Base-by-base conservation (phyloP, 2,329 filamentous ascomycete species). In the Aureobasidium sp. region DNA sequence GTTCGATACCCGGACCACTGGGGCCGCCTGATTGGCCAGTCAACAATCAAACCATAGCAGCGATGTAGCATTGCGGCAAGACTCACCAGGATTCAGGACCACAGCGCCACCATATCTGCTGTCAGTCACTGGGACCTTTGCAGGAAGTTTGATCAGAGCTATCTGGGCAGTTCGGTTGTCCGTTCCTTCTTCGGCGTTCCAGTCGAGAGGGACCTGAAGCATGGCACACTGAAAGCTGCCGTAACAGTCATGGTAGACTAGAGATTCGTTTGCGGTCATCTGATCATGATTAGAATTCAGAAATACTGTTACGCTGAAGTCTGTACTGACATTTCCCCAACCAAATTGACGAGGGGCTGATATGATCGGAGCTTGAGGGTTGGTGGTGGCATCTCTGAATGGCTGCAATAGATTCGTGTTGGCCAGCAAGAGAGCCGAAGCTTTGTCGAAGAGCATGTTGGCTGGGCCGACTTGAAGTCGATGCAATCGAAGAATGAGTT, bases 181-280 rank as follows among this genome's bases (percentile, higher is more conserved):
- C 54, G 37, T 57, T 23, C 66, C 62, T 43, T 74, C 67, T 3
- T 64, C 60, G 4, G 67, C 67, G 37, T 71, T 68, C 68, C 77
- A 78, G 64, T 73, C 77, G 66, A 81, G 74, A 0, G 78, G 79
- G 0, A 81, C 75, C 43, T 75, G 67, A 1, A 81, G 67, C 4
- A 74, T 72, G n/a, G 78, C 75, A 62, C 79, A 81, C 64, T 78
- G 71, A 61, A 77, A 77, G 4, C 70, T 73, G 60, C 72, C 71
- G 60, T 73, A 78, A 65, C 78, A 81, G 9, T 54, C 46, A 17
- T 65, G 63, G 55, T 64, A 68, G 29, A 55, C 33, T 7, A 68
- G 47, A 9, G 54, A 31, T 40, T 57, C 38, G 27, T 8, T 37
- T 19, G 58, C 43, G 38, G 45, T 17, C 1, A 45, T 17, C 57